A percentile compares a stretch with the other conserved stretches of the same genome.
phyloP scores from a whole-genome alignment of 305 asterid genomes.

The Fraxinus xanthoxyloides region DNA sequence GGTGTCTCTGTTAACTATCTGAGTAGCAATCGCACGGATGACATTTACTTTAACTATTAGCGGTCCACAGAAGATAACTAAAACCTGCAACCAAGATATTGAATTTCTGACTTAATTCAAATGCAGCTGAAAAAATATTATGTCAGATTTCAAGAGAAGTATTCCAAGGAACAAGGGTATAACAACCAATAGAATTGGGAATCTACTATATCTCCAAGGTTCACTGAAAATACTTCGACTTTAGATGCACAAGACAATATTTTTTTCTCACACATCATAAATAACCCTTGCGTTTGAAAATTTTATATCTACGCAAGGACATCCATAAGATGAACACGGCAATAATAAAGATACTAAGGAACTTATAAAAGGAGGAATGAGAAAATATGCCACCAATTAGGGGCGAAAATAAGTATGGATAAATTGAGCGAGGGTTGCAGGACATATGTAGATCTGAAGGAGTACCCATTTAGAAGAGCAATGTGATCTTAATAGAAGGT shows the following conservation, averaged over 20 bases:
- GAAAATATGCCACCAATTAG: neutral
- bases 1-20: constrained; percentile 47
- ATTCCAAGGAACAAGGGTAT: neutral
- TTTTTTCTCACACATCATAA: neutral
- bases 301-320: neutral
- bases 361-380: neutral
- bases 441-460: neutral
- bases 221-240: neutral
- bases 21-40: constrained; percentile 49
- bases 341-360: neutral
- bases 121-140: neutral
- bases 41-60: constrained; percentile 47
- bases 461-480: neutral
- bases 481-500: neutral
- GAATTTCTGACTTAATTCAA: constrained; percentile 15
- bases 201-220: neutral
- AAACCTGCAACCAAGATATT: constrained; percentile 47
- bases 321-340: neutral
- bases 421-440: neutral
- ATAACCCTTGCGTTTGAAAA: neutral
- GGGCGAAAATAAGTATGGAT: neutral
- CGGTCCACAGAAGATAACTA: constrained; percentile 60
- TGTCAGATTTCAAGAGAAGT: constrained; percentile 8
- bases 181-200: constrained; percentile 2
- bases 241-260: neutral